phyloP scores from a whole-genome alignment of 345 rosid genomes.

The Bruguiera sexangula region DNA sequence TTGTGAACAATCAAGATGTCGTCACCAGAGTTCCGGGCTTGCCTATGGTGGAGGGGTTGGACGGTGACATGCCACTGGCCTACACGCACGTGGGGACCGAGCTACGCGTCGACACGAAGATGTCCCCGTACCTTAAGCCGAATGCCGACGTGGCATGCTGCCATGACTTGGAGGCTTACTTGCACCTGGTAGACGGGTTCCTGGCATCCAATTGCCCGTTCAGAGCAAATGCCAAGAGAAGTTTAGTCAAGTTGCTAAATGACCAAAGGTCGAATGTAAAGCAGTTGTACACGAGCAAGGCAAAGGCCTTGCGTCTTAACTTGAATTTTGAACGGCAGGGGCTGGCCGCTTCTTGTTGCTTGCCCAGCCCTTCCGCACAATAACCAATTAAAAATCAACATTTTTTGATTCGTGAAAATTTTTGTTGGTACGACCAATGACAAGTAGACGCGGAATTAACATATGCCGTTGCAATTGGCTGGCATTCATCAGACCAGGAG shows the following conservation, averaged over 20 bases:
- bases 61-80: slow-evolving; percentile 19
- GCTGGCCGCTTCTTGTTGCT: slow-evolving; percentile 29
- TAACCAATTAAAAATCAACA: neutral
- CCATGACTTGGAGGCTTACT: slow-evolving; percentile 34
- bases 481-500: too few species aligned
- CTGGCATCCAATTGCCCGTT: slow-evolving; percentile 74
- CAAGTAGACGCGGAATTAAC: too few species aligned
- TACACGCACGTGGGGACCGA: slow-evolving; percentile 31
- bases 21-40: slow-evolving; percentile 26
- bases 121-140: slow-evolving; percentile 32
- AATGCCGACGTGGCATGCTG: slow-evolving; percentile 37
- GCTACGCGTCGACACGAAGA: slow-evolving; percentile 20
- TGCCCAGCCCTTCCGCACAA: slow-evolving; percentile 57
- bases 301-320: slow-evolving; percentile 35
- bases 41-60: slow-evolving; percentile 18
- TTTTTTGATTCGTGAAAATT: neutral
- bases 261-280: slow-evolving; percentile 82
- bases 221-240: slow-evolving; percentile 84
- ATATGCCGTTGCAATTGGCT: too few species aligned
- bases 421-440: too few species aligned
- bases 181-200: slow-evolving; percentile 70
- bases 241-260: slow-evolving; percentile 61
- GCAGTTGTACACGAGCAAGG: slow-evolving; percentile 69
- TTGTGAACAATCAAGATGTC: slow-evolving; percentile 30
- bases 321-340: slow-evolving; percentile 42